These are phyloP conservation scores for Lathyrus oleraceus DNA, from an alignment of 306 rosid species.

Conservation along the genomic window DNA sequence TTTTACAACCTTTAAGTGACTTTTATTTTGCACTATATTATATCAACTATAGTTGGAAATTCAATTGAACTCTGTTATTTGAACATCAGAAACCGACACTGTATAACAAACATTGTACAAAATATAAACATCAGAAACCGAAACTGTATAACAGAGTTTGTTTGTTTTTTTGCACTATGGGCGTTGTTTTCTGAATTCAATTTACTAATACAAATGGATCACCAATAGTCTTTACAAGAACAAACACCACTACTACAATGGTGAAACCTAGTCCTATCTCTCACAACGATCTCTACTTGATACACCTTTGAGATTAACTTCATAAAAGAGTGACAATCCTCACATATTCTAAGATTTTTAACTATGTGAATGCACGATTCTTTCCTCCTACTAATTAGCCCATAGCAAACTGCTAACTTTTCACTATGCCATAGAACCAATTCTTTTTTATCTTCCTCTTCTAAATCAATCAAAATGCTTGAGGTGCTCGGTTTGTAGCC, in stretches of 20 bases:
- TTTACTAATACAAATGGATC: slow-evolving; percentile 29
- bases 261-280: slow-evolving; percentile 88
- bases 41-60: no score
- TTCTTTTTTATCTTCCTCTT: slow-evolving; percentile 77
- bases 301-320: slow-evolving; percentile 74
- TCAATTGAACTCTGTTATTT: no score
- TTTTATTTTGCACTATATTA: background rate
- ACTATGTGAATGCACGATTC: slow-evolving; percentile 57
- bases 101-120: no score
- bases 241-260: slow-evolving; percentile 69
- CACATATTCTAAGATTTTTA: slow-evolving; percentile 83
- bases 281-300: slow-evolving; percentile 57
- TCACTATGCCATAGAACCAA: slow-evolving; percentile 80
- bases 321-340: slow-evolving; percentile 83
- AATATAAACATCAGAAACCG: no score
- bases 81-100: no score
- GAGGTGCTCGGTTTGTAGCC: slow-evolving; percentile 66
- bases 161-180: no score
- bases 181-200: background rate
- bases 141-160: no score
- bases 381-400: slow-evolving; percentile 51
- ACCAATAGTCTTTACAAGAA: slow-evolving; percentile 85
- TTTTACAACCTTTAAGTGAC: background rate
- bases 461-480: slow-evolving; percentile 60
- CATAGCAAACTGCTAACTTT: slow-evolving; percentile 78